Percentiles rank a stretch among this genome's conserved stretches.
Evolutionary conservation across 164 flowering plant genomes (phyloP).

Genomic region (Chimonanthus praecox): DNA sequence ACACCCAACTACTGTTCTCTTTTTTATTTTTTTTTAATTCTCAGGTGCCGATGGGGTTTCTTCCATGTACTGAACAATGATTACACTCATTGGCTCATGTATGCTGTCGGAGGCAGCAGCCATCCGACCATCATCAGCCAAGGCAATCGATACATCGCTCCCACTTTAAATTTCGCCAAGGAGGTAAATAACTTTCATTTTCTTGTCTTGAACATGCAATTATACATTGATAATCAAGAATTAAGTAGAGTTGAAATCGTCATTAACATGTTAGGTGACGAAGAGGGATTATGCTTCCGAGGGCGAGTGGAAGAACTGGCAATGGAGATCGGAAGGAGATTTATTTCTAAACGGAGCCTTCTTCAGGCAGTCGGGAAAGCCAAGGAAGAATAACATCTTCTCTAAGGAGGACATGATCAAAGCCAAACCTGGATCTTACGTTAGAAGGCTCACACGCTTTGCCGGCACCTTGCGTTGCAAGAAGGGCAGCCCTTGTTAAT

Average conservation of each 20-base stretch:
- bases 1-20: not conserved
- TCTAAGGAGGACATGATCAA: conserved; percentile 29
- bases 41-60: conserved; percentile 61
- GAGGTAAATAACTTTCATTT: conserved; percentile 34
- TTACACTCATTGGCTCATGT: conserved; percentile 87
- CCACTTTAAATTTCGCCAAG: conserved; percentile 34
- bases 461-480: conserved; percentile 46
- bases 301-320: conserved; percentile 59
- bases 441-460: conserved; percentile 48
- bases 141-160: conserved; percentile 77
- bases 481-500: conserved; percentile 28
- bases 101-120: conserved; percentile 88
- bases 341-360: conserved; percentile 66
- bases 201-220: too few relatives aligned
- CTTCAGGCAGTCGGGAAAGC: conserved; percentile 46
- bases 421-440: conserved; percentile 54
- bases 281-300: conserved; percentile 45
- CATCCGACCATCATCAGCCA: conserved; percentile 80
- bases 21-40: too few relatives aligned
- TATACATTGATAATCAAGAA: too few relatives aligned
- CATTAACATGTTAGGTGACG: conserved; percentile 34
- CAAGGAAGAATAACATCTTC: not conserved
- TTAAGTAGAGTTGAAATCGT: too few relatives aligned
- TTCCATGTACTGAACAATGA: conserved; percentile 83
- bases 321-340: conserved; percentile 74